A percentile compares a stretch with the other conserved stretches of the same genome.
Evolutionary conservation across 2,329 filamentous ascomycete species (phyloP).

Genomic region (Endothia cerciana): DNA sequence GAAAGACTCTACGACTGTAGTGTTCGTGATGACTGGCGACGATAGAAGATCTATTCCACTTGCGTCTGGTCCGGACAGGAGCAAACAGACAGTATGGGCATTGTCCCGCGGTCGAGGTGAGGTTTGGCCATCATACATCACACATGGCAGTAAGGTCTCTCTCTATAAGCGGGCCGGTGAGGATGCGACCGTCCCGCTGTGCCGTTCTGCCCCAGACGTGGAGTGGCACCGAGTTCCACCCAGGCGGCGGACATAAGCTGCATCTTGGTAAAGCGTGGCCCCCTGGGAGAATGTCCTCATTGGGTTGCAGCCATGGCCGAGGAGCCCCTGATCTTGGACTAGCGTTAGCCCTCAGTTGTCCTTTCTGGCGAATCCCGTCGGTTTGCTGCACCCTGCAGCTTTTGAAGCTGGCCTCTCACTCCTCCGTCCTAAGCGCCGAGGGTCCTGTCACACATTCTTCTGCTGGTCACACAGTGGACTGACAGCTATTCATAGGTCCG

Average conservation of each 20-base stretch:
- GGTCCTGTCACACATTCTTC: slow-evolving; percentile 23
- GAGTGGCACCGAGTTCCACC: background rate
- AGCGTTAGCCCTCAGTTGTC: slow-evolving; percentile 10
- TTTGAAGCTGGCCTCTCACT: slow-evolving; percentile 25
- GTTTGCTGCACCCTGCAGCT: slow-evolving; percentile 19
- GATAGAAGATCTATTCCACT: background rate
- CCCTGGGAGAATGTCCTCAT: slow-evolving; percentile 17
- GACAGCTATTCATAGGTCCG: slow-evolving; percentile 22
- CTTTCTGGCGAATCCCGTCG: slow-evolving; percentile 27
- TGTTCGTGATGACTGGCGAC: background rate
- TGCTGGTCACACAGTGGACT: slow-evolving; percentile 23
- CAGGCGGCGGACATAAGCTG: slow-evolving; percentile 10
- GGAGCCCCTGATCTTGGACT: slow-evolving; percentile 15
- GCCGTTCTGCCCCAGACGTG: background rate
- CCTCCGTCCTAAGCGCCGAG: slow-evolving; percentile 29
- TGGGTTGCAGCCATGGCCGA: slow-evolving; percentile 22
- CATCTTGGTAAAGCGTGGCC: slow-evolving; percentile 18
- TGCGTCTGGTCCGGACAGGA: background rate
- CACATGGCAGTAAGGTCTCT: slow-evolving; percentile 7
- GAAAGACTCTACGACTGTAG: background rate
- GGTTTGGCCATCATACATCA: slow-evolving; percentile 1
- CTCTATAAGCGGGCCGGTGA: background rate
- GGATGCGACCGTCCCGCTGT: background rate
- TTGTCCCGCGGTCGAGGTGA: background rate
- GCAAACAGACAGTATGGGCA: too few relatives aligned